These are phyloP conservation scores for Lactarius tabidus DNA, from an alignment of 768 basidiomycete genomes.

Conservation along the genomic window DNA sequence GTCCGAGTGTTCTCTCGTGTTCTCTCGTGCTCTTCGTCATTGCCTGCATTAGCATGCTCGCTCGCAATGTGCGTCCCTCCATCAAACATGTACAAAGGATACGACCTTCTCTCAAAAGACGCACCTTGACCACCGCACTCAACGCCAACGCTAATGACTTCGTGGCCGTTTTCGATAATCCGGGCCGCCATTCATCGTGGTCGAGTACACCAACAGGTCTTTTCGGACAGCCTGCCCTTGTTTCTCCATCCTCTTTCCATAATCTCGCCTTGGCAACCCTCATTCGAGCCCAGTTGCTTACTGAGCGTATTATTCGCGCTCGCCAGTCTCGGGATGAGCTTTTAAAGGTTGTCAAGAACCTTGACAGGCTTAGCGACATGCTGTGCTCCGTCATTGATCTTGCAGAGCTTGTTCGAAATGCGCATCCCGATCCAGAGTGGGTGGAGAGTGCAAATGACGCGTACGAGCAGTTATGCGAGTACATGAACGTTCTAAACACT, in stretches of 20 bases:
- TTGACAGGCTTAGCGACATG: slow-evolving; percentile 94
- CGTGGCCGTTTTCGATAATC: slow-evolving; percentile 68
- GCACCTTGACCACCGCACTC: slow-evolving; percentile 30
- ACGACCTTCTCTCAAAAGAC: slow-evolving; percentile 3
- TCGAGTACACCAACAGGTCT: slow-evolving; percentile 66
- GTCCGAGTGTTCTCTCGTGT: not conserved
- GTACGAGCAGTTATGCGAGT: slow-evolving; percentile 91
- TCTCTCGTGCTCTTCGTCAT: not conserved
- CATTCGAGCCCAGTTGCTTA: slow-evolving; percentile 73
- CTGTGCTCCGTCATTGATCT: slow-evolving; percentile 96
- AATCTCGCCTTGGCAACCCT: slow-evolving; percentile 77
- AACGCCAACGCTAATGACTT: slow-evolving; percentile 48
- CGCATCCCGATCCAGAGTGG: slow-evolving; percentile 87
- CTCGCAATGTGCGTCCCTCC: slow-evolving; percentile 23
- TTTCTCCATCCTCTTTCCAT: slow-evolving; percentile 62
- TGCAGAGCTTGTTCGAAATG: slow-evolving; percentile 88
- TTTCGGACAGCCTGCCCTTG: slow-evolving; percentile 75
- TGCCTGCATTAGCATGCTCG: slow-evolving; percentile 23
- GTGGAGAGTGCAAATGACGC: slow-evolving; percentile 77
- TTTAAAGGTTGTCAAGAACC: slow-evolving; percentile 85
- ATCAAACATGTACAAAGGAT: slow-evolving; percentile 11
- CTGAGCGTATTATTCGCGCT: slow-evolving; percentile 75
- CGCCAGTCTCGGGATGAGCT: slow-evolving; percentile 71
- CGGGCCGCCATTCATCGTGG: slow-evolving; percentile 40
- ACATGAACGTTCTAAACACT: slow-evolving; percentile 97